Percentiles rank a stretch among this genome's conserved stretches.
Evolutionary conservation across 2,329 filamentous ascomycete species (phyloP).

Genomic region (Ophiostoma ips): DNA sequence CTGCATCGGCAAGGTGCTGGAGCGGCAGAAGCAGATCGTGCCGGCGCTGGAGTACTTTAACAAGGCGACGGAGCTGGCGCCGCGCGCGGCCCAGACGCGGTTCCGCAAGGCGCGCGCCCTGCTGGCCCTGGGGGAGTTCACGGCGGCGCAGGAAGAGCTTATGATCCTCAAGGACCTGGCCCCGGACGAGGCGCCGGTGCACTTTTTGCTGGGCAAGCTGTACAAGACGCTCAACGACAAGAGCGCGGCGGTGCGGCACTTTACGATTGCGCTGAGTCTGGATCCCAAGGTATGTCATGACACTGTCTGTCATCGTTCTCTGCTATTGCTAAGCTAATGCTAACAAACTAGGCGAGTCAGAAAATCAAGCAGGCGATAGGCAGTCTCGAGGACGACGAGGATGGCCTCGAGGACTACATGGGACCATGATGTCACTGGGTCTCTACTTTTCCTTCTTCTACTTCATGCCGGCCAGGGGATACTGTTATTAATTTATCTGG

Average conservation of each 20-base stretch:
- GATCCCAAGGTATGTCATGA: conserved; percentile 67
- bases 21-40: conserved; percentile 72
- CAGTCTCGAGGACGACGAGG: conserved; percentile 68
- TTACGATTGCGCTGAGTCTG: conserved; percentile 86
- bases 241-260: conserved; percentile 75
- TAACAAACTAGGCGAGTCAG: conserved; percentile 56
- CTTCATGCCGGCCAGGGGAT: too few species aligned
- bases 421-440: conserved; percentile 30
- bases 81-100: conserved; percentile 65
- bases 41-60: conserved; percentile 70
- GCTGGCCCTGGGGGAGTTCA: conserved; percentile 57
- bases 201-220: conserved; percentile 81
- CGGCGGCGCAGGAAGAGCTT: conserved; percentile 67
- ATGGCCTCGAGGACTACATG: conserved; percentile 54
- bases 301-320: not conserved
- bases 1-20: conserved; percentile 79
- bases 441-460: too few species aligned
- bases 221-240: conserved; percentile 62
- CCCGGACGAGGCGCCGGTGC: conserved; percentile 89
- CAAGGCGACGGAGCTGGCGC: conserved; percentile 69
- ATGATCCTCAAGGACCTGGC: conserved; percentile 81
- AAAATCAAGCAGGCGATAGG: conserved; percentile 97
- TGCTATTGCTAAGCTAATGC: not conserved
- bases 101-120: conserved; percentile 88
- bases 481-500: not conserved